A percentile compares a stretch with the other conserved stretches of the same genome.
phyloP scores from a whole-genome alignment of 371 early-diverging fungal species.

The Mortierella sp. region DNA sequence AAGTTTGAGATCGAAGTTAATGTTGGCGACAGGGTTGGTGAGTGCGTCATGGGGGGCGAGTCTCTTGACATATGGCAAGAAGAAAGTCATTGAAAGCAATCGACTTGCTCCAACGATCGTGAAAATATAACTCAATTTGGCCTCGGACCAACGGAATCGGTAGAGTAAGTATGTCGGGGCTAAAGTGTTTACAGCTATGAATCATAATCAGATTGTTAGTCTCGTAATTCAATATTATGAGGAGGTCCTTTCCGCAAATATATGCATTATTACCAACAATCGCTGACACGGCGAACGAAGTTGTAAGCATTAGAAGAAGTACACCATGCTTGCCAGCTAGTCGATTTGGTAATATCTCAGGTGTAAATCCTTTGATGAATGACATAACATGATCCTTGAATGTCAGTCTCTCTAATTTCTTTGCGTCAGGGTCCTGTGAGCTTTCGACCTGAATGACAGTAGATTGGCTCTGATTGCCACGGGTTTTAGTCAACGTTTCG shows the following conservation, averaged over 20 bases:
- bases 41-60: neutral
- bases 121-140: slow-evolving; percentile 13
- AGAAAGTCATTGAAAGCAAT: slow-evolving; percentile 18
- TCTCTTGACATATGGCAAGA: slow-evolving; percentile 21
- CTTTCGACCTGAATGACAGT: slow-evolving; percentile 13
- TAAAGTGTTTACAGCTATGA: slow-evolving; percentile 12
- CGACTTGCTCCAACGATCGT: slow-evolving; percentile 30
- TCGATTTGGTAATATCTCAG: slow-evolving; percentile 28
- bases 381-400: neutral
- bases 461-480: slow-evolving; percentile 13
- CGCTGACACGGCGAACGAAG: slow-evolving; percentile 14
- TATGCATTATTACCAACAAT: slow-evolving; percentile 8
- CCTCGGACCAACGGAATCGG: slow-evolving; percentile 29
- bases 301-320: slow-evolving; percentile 14
- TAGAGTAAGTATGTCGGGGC: slow-evolving; percentile 23
- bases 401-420: neutral
- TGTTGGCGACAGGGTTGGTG: slow-evolving; percentile 8
- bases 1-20: slow-evolving; percentile 34
- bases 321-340: slow-evolving; percentile 34
- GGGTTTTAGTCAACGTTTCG: neutral
- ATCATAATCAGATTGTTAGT: neutral
- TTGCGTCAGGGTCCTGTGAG: neutral
- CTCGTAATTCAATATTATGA: neutral
- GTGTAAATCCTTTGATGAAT: neutral
- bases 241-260: too few species aligned